Evolutionary conservation across 176 grass and related monocot genomes (phyloP).

Genomic region (Oryza glaberrima): DNA sequence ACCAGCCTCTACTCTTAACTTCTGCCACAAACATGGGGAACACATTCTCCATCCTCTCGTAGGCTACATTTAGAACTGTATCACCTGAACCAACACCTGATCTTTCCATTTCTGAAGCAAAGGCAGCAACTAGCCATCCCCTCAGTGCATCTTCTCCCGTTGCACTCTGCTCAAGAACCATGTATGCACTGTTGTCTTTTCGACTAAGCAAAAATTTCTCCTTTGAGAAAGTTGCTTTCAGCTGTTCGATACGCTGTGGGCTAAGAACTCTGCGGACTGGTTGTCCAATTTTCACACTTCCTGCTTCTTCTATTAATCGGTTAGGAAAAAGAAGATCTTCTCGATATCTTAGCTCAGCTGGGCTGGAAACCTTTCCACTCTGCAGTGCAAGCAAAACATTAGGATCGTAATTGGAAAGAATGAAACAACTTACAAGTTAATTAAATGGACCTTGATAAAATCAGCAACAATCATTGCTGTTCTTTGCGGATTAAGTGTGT

Average conservation of each 20-base stretch:
- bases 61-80: conserved; percentile 51
- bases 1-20: conserved; percentile 78
- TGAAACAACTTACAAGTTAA: background rate
- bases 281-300: conserved; percentile 74
- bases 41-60: conserved; percentile 63
- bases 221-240: conserved; percentile 60
- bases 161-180: conserved; percentile 80
- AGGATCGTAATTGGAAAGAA: background rate
- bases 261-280: conserved; percentile 51
- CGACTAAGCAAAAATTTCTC: conserved; percentile 77
- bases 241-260: conserved; percentile 38
- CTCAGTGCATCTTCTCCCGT: conserved; percentile 79
- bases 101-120: conserved; percentile 71
- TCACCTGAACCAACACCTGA: conserved; percentile 34
- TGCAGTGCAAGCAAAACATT: conserved; percentile 35
- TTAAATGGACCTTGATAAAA: conserved; percentile 73
- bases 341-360: conserved; percentile 73
- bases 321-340: conserved; percentile 78
- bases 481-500: conserved; percentile 87
- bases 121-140: conserved; percentile 87
- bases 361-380: conserved; percentile 84
- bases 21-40: conserved; percentile 70
- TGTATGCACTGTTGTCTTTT: conserved; percentile 48
- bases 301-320: conserved; percentile 74
- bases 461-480: conserved; percentile 89